Percentiles rank a stretch among this genome's conserved stretches.
Conservation (phyloP, 495 filamentous ascomycete species). For the Hypoxylon intermedium region DNA sequence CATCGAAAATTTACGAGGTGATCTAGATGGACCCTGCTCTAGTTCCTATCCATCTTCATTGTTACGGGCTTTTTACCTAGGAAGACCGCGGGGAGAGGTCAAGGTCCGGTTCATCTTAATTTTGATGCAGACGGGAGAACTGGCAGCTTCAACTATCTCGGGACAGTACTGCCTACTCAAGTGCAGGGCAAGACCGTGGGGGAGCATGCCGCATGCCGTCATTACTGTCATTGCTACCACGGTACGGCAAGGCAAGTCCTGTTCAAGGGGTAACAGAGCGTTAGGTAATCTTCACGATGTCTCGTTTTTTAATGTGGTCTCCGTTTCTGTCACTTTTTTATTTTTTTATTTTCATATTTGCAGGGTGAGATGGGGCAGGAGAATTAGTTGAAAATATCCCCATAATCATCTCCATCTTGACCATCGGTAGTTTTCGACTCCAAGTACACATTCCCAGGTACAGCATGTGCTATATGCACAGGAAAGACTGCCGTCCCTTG, state of each 20-base stretch:
- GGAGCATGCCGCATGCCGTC: constrained; percentile 31
- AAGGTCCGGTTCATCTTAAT: constrained; percentile 9
- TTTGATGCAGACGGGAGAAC: constrained; percentile 16
- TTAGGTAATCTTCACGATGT: constrained; percentile 10
- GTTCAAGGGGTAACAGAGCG: not conserved
- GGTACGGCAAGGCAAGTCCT: not conserved
- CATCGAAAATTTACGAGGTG: constrained; percentile 2
- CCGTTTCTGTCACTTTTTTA: not conserved
- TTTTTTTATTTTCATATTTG: not conserved
- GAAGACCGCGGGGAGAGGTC: constrained; percentile 8
- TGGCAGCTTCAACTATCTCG: constrained; percentile 15
- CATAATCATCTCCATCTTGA: no score
- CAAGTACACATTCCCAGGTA: not conserved
- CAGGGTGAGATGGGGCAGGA: not conserved
- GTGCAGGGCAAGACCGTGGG: constrained; percentile 27
- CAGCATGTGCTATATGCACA: not conserved
- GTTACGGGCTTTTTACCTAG: constrained; percentile 4
- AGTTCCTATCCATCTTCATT: not conserved
- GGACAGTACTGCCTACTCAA: no score
- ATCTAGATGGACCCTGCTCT: constrained; percentile 4
- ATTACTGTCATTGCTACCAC: constrained; percentile 32
- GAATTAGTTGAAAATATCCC: not conserved
- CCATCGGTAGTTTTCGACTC: not conserved
- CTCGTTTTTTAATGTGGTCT: not conserved
- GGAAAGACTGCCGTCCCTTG: constrained; percentile 13